Percentiles rank a stretch among this genome's conserved stretches.
phyloP scores from a whole-genome alignment of 2,329 filamentous ascomycete genomes.

The Blastomyces silverae region DNA sequence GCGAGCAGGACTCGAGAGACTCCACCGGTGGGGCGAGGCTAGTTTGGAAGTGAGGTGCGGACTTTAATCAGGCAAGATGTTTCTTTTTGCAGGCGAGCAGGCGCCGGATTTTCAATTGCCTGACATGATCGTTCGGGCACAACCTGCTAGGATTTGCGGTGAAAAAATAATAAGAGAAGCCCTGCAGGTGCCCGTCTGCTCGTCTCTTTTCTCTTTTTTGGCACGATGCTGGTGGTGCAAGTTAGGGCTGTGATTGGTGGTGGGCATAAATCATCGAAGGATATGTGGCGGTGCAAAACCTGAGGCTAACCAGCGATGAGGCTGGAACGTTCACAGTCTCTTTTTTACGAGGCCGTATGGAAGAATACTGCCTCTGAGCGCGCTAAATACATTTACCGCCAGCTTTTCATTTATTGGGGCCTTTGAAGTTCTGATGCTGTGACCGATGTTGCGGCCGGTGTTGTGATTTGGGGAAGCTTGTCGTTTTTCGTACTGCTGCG shows the following conservation, averaged over 20 bases:
- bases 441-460: background rate
- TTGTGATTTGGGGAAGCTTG: background rate
- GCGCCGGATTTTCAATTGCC: background rate
- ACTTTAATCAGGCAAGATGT: background rate
- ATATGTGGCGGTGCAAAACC: background rate
- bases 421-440: background rate
- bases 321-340: background rate
- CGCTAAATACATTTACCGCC: background rate
- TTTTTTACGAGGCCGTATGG: background rate
- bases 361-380: background rate
- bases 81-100: background rate
- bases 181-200: background rate
- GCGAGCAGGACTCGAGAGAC: no score
- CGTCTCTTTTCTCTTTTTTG: background rate
- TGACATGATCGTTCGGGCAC: background rate
- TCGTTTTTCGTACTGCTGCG: background rate
- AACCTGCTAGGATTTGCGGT: background rate
- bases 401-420: background rate
- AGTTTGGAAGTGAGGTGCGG: background rate
- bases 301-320: background rate
- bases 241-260: conserved; percentile 1
- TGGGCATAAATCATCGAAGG: background rate
- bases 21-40: no score
- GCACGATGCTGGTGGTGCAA: background rate
- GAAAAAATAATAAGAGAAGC: background rate